Evolutionary conservation across 768 basidiomycete species (phyloP), one percentile per base, ranked within the genome.

Genomic region (Lactarius vividus): DNA sequence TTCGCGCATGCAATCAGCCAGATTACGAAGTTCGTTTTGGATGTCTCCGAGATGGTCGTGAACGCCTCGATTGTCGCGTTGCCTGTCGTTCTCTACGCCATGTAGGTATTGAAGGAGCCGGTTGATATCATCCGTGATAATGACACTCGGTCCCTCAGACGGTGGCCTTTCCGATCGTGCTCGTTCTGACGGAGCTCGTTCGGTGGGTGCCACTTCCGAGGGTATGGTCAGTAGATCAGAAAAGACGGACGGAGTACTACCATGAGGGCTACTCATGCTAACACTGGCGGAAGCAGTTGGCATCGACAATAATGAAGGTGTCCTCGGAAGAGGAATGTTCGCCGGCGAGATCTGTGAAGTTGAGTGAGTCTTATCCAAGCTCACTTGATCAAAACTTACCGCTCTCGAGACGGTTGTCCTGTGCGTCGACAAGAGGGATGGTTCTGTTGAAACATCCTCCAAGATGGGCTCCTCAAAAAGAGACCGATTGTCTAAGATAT

Each of bases 11-110:
- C 20, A 79, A 80, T 69, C 68, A 1, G 58, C 70, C 15, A 95
- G 79, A 54, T 87, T 84, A 15, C 80, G 80, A 3, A 96, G 77
- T 69, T 91, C 87, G 42, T 87, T 80, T 64, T 88, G 83, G 44
- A 97, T 84, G 0, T 85, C 83, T 59, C 83, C 83, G 4, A 96
- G 80, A 72, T 89, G 87, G 55, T 84, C 85, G 0, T 82, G 80
- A 9, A 95, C 73, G 18, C 87, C 87, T 31, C 83, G 79, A 35
- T 81, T 83, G 69, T 95, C 90, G 3, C 83, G 79, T 0, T 85
- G 87, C 61, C 89, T 79, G 20, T 80, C 77, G 37, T 82, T 78
- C 70, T 93, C 86, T 15, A 93, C 72, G 60, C 91, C 87, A 59
- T 90, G 85, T 11, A 88, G 74, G 61, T 81, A 79, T 44, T 84